Conservation (phyloP, 495 filamentous ascomycete species). For the Eremomyces bilateralis region DNA sequence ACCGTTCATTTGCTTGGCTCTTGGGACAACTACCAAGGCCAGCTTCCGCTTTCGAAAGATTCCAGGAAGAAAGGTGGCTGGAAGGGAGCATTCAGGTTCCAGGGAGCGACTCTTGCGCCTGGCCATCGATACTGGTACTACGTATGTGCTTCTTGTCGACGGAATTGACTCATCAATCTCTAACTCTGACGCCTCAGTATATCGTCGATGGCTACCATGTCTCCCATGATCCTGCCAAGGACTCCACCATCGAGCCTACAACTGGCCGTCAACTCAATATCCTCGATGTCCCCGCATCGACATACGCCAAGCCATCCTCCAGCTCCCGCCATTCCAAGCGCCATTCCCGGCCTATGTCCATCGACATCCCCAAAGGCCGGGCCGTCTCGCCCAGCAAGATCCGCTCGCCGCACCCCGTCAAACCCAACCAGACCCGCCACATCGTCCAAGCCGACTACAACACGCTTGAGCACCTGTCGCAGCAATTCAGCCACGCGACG, state of each 20-base stretch:
- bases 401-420: conserved; percentile 68
- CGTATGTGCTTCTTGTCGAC: conserved; percentile 24
- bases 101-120: conserved; percentile 57
- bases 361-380: conserved; percentile 65
- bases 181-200: conserved; percentile 35
- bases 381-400: conserved; percentile 76
- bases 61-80: conserved; percentile 65
- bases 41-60: conserved; percentile 79
- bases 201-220: conserved; percentile 99
- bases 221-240: conserved; percentile 83
- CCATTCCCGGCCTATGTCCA: conserved; percentile 24
- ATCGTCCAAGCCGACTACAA: conserved; percentile 59
- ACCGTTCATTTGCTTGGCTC: conserved; percentile 94
- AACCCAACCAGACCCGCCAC: conserved; percentile 63
- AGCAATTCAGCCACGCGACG: conserved; percentile 47
- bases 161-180: too few species aligned
- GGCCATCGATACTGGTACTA: conserved; percentile 98
- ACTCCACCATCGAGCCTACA: conserved; percentile 83
- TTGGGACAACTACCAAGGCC: conserved; percentile 91
- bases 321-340: conserved; percentile 12
- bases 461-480: conserved; percentile 46
- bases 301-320: conserved; percentile 15
- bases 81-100: conserved; percentile 92
- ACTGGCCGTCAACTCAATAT: conserved; percentile 85
- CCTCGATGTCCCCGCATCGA: conserved; percentile 39